Evolutionary conservation across 257 asterid genomes (phyloP).

Genomic region (Marsdenia floribunda): DNA sequence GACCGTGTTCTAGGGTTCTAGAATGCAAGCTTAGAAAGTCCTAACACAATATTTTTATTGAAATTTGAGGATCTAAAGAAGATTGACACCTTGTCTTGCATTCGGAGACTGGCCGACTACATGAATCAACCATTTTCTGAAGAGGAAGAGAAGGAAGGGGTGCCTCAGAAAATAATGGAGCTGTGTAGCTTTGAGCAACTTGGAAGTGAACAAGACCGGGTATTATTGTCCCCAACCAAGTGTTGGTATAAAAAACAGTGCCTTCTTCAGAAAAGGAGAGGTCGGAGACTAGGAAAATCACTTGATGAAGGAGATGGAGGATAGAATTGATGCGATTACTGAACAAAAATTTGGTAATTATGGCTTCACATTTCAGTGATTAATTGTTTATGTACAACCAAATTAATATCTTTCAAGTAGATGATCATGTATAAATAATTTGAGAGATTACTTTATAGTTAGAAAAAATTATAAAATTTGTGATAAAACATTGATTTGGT

Average conservation of each 20-base stretch:
- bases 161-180: not conserved
- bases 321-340: not conserved
- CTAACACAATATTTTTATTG: constrained; percentile 1
- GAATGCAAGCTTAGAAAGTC: constrained; percentile 12
- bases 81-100: not conserved
- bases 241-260: not conserved
- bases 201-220: constrained; percentile 14
- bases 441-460: no score
- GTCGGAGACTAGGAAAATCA: constrained; percentile 8
- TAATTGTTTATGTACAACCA: no score
- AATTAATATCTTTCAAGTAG: no score
- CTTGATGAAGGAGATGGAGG: not conserved
- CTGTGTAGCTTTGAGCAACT: constrained; percentile 5
- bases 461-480: no score
- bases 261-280: constrained; percentile 10
- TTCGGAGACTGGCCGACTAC: constrained; percentile 4
- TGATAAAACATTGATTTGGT: no score
- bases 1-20: constrained; percentile 18
- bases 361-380: no score
- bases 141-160: constrained; percentile 9
- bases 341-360: not conserved
- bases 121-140: constrained; percentile 2
- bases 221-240: not conserved
- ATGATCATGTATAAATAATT: no score
- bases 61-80: constrained; percentile 12